Conservation (phyloP, 441 rosid genomes). For the Geranium incanum region DNA sequence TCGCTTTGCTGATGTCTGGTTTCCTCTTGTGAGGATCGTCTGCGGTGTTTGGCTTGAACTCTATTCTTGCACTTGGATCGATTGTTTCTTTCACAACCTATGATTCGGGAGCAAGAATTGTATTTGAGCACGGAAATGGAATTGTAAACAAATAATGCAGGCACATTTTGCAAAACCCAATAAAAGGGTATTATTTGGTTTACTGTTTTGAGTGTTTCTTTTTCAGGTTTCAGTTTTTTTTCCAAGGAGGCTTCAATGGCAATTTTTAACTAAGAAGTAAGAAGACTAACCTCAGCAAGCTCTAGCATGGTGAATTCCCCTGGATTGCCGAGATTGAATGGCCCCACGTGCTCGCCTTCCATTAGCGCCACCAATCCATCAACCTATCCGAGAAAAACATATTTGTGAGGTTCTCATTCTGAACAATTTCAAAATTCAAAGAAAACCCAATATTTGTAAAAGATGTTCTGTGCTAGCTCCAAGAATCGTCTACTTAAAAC, state of each 20-base stretch:
- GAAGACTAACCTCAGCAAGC: conserved; percentile 73
- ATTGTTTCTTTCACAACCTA: conserved; percentile 87
- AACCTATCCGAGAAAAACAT: conserved; percentile 42
- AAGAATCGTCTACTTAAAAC: neutral
- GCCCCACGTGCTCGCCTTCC: conserved; percentile 93
- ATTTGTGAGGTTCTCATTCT: neutral
- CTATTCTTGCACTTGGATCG: conserved; percentile 87
- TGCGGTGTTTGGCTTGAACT: conserved; percentile 78
- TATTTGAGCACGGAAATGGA: neutral
- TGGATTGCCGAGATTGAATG: conserved; percentile 25
- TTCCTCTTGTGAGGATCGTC: conserved; percentile 96
- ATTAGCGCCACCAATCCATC: conserved; percentile 83
- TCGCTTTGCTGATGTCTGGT: conserved; percentile 90
- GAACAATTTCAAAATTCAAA: neutral
- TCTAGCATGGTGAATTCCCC: conserved; percentile 91
- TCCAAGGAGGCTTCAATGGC: too few relatives aligned
- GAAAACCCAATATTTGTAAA: neutral
- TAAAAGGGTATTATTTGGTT: neutral
- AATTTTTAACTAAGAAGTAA: too few relatives aligned
- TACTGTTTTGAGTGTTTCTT: too few relatives aligned
- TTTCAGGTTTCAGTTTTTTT: too few relatives aligned
- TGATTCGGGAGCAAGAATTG: neutral
- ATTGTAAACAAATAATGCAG: neutral
- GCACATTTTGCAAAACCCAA: neutral
- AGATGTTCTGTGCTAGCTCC: neutral